Percentiles rank a stretch among this genome's conserved stretches.
Evolutionary conservation across 176 grass and related monocot species (phyloP).

Genomic region (Urochloa ruziziensis): DNA sequence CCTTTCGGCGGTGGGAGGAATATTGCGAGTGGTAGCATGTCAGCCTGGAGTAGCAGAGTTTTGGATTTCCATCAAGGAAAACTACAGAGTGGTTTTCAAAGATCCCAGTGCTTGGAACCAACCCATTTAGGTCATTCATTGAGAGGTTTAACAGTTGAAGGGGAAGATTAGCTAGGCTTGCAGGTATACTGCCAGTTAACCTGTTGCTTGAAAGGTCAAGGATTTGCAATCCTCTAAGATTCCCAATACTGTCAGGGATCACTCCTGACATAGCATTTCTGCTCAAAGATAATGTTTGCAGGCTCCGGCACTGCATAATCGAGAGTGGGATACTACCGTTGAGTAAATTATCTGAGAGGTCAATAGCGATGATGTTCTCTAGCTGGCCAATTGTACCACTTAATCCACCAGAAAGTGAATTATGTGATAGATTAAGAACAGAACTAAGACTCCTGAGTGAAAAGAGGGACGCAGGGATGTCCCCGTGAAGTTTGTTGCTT

Average conservation of each 20-base stretch:
- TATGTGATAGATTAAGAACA: background rate
- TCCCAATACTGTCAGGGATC: background rate
- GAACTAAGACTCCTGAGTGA: background rate
- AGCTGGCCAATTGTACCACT: background rate
- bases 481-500: background rate
- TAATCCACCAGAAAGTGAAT: background rate
- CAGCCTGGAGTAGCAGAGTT: no score
- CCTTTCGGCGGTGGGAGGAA: no score
- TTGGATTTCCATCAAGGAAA: background rate
- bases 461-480: background rate
- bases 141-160: background rate
- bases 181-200: background rate
- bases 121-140: background rate
- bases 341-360: background rate
- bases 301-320: background rate
- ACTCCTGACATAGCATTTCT: background rate
- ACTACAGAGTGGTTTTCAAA: background rate
- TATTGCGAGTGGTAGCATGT: no score
- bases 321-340: background rate
- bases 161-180: background rate
- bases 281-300: background rate
- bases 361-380: background rate
- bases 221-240: conserved; percentile 1
- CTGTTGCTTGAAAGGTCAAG: conserved; percentile 45
- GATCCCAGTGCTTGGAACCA: background rate